Evolutionary conservation across 441 rosid species (phyloP).

Genomic region (Aquilaria agallochum): DNA sequence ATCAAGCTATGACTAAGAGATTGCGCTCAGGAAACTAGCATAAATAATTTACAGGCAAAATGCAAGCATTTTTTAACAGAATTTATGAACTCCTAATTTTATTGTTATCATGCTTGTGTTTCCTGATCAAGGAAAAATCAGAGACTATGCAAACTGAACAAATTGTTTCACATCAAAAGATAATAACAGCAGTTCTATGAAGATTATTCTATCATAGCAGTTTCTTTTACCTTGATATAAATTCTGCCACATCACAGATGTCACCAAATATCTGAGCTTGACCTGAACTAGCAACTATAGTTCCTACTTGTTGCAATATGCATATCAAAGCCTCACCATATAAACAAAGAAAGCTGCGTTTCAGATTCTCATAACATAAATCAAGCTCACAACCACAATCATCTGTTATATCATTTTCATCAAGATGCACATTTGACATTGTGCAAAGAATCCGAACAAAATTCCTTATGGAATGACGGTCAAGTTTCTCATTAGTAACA

Average conservation of each 20-base stretch:
- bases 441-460: constrained; percentile 28
- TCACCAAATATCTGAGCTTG: constrained; percentile 9
- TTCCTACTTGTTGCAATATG: constrained; percentile 26
- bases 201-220: not conserved
- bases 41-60: no score
- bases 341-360: constrained; percentile 22
- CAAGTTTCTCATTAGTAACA: constrained; percentile 21
- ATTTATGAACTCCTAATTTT: no score
- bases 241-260: constrained; percentile 17
- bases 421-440: constrained; percentile 25
- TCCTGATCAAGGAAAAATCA: no score
- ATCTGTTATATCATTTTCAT: constrained; percentile 20
- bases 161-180: no score
- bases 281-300: constrained; percentile 17
- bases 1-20: constrained; percentile 6
- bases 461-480: constrained; percentile 16
- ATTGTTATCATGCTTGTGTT: no score
- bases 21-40: not conserved
- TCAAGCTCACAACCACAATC: constrained; percentile 17
- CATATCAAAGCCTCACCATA: constrained; percentile 28
- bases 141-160: no score
- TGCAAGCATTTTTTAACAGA: no score
- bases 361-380: constrained; percentile 19
- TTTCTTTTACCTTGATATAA: constrained; percentile 38
- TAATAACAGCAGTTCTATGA: not conserved